phyloP scores from a whole-genome alignment of 2,329 filamentous ascomycete species.

The Fusarium virguliforme region DNA sequence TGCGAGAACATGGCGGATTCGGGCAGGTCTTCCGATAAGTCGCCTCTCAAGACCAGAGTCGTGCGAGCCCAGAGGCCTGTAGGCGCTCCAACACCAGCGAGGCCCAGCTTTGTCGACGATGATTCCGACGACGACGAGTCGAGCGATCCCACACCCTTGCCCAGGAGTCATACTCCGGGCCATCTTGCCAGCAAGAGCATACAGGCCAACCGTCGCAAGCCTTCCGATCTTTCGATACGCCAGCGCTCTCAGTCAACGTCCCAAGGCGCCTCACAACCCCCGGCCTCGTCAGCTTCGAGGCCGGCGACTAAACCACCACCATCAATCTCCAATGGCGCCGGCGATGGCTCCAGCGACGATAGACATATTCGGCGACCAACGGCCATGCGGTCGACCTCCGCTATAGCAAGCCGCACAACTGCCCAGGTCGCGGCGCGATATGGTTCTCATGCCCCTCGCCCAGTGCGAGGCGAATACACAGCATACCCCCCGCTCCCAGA shows the following conservation, averaged over 20 bases:
- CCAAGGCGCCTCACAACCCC: conserved; percentile 51
- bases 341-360: conserved; percentile 51
- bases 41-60: conserved; percentile 56
- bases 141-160: conserved; percentile 59
- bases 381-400: conserved; percentile 69
- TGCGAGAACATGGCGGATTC: conserved; percentile 63
- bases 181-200: conserved; percentile 73
- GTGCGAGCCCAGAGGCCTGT: conserved; percentile 70
- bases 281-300: conserved; percentile 49
- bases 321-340: conserved; percentile 42
- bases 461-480: conserved; percentile 61
- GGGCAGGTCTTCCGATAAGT: conserved; percentile 55
- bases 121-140: conserved; percentile 56
- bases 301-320: conserved; percentile 50
- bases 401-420: conserved; percentile 60
- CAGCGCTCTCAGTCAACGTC: conserved; percentile 69
- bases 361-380: conserved; percentile 57
- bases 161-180: conserved; percentile 74
- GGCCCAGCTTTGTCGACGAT: conserved; percentile 57
- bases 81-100: conserved; percentile 49
- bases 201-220: conserved; percentile 65
- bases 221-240: conserved; percentile 68
- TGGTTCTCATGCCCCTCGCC: conserved; percentile 43
- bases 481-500: conserved; percentile 72
- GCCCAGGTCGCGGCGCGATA: conserved; percentile 42